Evolutionary conservation across 2,329 filamentous ascomycete species (phyloP).

Genomic region (Teratosphaeriaceae sp.): DNA sequence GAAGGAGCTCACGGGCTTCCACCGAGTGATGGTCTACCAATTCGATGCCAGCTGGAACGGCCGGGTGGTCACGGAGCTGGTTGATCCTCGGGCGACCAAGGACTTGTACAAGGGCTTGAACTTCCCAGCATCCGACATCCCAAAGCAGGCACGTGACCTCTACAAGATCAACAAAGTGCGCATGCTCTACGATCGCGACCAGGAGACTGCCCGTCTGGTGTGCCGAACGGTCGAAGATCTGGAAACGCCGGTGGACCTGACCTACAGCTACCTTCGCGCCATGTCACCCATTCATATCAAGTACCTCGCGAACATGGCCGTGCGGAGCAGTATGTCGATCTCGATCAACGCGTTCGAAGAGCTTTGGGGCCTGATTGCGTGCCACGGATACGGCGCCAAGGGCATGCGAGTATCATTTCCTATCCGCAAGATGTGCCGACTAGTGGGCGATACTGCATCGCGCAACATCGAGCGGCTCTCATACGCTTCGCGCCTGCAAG

Average conservation of each 20-base stretch:
- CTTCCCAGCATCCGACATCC: conserved; percentile 84
- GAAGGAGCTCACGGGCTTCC: conserved; percentile 85
- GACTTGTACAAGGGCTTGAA: conserved; percentile 83
- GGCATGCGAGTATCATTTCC: conserved; percentile 92
- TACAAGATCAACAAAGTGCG: conserved; percentile 89
- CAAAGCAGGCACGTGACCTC: conserved; percentile 76
- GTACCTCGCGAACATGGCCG: conserved; percentile 81
- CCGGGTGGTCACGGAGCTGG: conserved; percentile 78
- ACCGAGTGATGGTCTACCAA: conserved; percentile 89
- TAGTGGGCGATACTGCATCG: conserved; percentile 79
- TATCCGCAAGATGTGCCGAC: conserved; percentile 83
- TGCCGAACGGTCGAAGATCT: conserved; percentile 70
- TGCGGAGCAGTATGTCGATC: conserved; percentile 91
- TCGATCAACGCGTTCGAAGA: conserved; percentile 82
- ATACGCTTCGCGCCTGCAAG: conserved; percentile 76
- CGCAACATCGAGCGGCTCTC: conserved; percentile 82
- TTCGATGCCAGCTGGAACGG: conserved; percentile 80
- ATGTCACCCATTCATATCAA: conserved; percentile 90
- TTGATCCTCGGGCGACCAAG: conserved; percentile 70
- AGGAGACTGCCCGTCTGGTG: conserved; percentile 71
- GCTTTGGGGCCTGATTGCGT: conserved; percentile 82
- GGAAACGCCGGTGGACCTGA: conserved; percentile 71
- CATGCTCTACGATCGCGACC: conserved; percentile 76
- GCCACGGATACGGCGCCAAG: conserved; percentile 68
- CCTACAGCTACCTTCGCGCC: conserved; percentile 74